These are phyloP conservation scores for Amanita pseudoporphyria DNA, from an alignment of 768 basidiomycete species.

Conservation along the genomic window DNA sequence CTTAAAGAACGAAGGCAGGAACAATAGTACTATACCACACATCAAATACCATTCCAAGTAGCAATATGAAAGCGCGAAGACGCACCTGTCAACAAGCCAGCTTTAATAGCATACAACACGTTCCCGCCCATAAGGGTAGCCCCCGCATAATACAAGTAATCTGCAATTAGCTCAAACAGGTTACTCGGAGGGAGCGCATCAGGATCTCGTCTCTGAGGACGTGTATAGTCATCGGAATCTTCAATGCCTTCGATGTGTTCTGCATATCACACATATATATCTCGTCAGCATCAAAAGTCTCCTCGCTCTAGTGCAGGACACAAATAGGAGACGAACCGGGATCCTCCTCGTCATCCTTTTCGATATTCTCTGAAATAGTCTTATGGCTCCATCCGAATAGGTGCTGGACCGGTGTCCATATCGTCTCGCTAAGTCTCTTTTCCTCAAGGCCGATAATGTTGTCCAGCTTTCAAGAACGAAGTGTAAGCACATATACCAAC, in stretches of 20 bases:
- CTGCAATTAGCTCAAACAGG: conserved; percentile 40
- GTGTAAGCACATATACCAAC: background rate
- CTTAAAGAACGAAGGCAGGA: too few relatives aligned
- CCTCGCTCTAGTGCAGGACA: background rate
- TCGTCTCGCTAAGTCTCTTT: too few relatives aligned
- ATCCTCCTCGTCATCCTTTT: too few relatives aligned
- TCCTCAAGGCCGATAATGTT: too few relatives aligned
- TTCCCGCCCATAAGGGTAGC: conserved; percentile 46
- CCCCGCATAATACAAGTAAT: conserved; percentile 29
- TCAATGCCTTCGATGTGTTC: too few relatives aligned
- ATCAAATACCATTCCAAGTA: too few relatives aligned
- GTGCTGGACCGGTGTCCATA: conserved; percentile 46
- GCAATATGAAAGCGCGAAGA: too few relatives aligned
- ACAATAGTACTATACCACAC: conserved; percentile 36
- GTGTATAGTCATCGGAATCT: too few relatives aligned
- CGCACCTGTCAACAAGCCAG: conserved; percentile 53
- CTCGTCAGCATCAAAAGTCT: background rate
- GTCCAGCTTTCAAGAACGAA: too few relatives aligned
- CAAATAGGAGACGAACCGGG: conserved; percentile 6
- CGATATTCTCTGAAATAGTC: conserved; percentile 36
- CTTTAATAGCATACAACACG: conserved; percentile 61
- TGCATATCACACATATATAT: too few relatives aligned
- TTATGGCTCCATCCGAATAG: conserved; percentile 32
- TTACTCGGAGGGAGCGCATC: conserved; percentile 66
- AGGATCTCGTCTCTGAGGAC: too few relatives aligned